Percentiles rank a stretch among this genome's conserved stretches.
Conservation (phyloP, 2,329 filamentous ascomycete genomes). For the Exserohilum turcica region DNA sequence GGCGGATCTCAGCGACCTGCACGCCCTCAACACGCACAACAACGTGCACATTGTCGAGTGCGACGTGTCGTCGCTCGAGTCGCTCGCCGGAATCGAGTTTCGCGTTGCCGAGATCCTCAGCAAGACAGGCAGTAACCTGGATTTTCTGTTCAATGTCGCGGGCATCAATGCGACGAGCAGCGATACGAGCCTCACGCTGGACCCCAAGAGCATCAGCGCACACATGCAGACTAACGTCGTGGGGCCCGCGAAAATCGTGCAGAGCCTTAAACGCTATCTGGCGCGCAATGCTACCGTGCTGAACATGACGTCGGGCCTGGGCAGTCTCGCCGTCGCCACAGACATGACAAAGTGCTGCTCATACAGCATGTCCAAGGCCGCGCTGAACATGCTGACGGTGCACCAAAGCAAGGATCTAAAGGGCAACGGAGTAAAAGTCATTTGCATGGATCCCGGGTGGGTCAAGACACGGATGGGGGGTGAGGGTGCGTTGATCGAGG, state of each 20-base stretch:
- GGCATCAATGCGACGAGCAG: conserved; percentile 48
- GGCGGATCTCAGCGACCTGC: conserved; percentile 36
- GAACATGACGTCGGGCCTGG: conserved; percentile 46
- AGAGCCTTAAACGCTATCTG: conserved; percentile 45
- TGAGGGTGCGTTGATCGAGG: conserved; percentile 48
- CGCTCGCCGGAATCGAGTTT: conserved; percentile 41
- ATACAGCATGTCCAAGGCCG: conserved; percentile 53
- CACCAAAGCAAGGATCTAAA: conserved; percentile 50
- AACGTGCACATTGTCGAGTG: conserved; percentile 51
- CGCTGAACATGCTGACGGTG: conserved; percentile 52
- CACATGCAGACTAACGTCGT: conserved; percentile 55
- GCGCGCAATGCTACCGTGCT: conserved; percentile 39
- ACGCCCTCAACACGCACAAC: conserved; percentile 24
- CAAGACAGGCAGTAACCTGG: conserved; percentile 47
- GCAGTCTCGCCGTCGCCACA: conserved; percentile 36
- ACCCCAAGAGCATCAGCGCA: conserved; percentile 43
- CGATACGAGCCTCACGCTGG: conserved; percentile 50
- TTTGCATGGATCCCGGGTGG: conserved; percentile 54
- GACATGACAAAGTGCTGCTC: conserved; percentile 45
- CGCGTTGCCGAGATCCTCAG: conserved; percentile 43
- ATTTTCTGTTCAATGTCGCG: conserved; percentile 51
- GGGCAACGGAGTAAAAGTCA: conserved; percentile 34
- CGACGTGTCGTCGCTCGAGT: conserved; percentile 44
- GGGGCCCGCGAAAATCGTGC: conserved; percentile 54
- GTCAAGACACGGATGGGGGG: conserved; percentile 54